Percentiles rank a stretch among this genome's conserved stretches.
Evolutionary conservation across 2,329 filamentous ascomycete species (phyloP).

Genomic region (Stagonosporopsis tanaceti): DNA sequence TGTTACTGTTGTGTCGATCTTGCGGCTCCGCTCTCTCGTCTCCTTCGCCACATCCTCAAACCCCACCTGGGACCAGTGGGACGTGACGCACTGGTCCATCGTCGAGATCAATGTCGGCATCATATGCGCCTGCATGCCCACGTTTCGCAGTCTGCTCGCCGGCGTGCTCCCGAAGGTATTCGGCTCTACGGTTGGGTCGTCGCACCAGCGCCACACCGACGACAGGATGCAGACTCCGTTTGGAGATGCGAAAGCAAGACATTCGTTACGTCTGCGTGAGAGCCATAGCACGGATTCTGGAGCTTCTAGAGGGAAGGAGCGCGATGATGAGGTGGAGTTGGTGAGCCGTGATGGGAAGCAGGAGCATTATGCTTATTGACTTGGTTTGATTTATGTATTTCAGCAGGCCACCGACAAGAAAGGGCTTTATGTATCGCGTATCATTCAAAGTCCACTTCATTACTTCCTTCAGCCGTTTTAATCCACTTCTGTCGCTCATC

Average conservation of each 20-base stretch:
- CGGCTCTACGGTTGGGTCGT: neutral
- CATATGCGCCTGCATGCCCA: conserved; percentile 54
- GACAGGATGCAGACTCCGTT: neutral
- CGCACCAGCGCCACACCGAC: neutral
- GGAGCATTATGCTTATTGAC: too few relatives aligned
- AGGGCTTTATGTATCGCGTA: too few relatives aligned
- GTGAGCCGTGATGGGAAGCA: neutral
- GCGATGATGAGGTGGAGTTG: conserved; percentile 1
- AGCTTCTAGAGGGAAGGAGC: neutral
- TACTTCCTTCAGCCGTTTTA: too few relatives aligned
- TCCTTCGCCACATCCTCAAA: neutral
- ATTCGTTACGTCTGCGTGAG: neutral
- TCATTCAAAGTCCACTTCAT: too few relatives aligned
- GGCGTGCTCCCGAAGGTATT: neutral
- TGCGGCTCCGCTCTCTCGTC: neutral
- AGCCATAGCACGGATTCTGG: neutral
- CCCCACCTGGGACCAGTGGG: conserved; percentile 1
- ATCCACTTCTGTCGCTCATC: too few relatives aligned
- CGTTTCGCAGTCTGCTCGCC: conserved; percentile 34
- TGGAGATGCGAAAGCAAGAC: neutral
- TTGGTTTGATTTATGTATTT: too few relatives aligned
- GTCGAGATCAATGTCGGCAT: conserved; percentile 33
- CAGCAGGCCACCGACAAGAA: too few relatives aligned
- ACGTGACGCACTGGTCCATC: neutral
- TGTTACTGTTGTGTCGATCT: neutral